These are phyloP conservation scores for Rhodosporidiobolus sp. DNA, from an alignment of 768 basidiomycete genomes.

Conservation along the genomic window DNA sequence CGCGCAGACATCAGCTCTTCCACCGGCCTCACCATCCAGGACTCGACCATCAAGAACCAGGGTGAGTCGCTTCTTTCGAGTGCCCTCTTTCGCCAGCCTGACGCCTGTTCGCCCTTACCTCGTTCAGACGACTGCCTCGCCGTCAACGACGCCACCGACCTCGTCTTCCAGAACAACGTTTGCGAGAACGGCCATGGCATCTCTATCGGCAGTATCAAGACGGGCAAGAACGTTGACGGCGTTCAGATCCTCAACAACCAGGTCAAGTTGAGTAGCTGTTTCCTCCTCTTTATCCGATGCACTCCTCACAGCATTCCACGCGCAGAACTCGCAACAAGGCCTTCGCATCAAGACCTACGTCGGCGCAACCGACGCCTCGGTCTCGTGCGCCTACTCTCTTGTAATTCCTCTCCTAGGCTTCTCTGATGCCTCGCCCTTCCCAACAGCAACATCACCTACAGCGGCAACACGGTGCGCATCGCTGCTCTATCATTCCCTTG, in stretches of 20 bases:
- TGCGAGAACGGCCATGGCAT: conserved; percentile 60
- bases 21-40: neutral
- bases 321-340: conserved; percentile 50
- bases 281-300: neutral
- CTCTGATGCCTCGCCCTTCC: neutral
- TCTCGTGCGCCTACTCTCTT: conserved; percentile 16
- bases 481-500: no score
- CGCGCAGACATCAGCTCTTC: neutral
- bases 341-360: conserved; percentile 57
- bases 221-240: conserved; percentile 29
- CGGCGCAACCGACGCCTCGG: conserved; percentile 36
- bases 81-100: no score
- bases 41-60: conserved; percentile 1
- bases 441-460: conserved; percentile 33
- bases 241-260: conserved; percentile 15
- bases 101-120: neutral
- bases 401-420: neutral
- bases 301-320: no score
- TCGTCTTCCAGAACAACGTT: conserved; percentile 1
- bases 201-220: conserved; percentile 53
- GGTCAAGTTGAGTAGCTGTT: conserved; percentile 45
- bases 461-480: conserved; percentile 59
- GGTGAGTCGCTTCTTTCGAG: neutral
- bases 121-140: neutral
- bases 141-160: conserved; percentile 8